These are phyloP conservation scores for Platismatia glauca DNA, from an alignment of 495 filamentous ascomycete species.

Conservation along the genomic window DNA sequence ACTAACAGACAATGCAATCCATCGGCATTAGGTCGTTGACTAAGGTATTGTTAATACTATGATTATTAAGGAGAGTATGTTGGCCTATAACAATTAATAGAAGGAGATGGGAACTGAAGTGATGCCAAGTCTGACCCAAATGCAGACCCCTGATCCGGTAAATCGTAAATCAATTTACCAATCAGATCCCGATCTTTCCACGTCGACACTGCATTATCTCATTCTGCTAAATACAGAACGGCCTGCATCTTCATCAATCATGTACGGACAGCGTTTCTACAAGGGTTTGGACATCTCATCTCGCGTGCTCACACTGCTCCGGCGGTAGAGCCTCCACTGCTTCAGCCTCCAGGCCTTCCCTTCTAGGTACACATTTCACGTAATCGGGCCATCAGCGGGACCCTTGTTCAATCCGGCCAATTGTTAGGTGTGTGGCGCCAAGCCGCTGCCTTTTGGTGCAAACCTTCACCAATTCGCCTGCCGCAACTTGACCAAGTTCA, in stretches of 20 bases:
- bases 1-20: neutral
- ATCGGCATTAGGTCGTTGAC: neutral
- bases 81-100: too few relatives aligned
- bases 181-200: neutral
- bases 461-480: neutral
- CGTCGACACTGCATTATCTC: neutral
- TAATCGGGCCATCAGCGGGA: neutral
- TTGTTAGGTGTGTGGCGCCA: neutral
- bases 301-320: neutral
- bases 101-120: neutral
- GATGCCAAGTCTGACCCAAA: neutral
- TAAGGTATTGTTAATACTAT: too few relatives aligned
- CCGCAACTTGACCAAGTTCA: neutral
- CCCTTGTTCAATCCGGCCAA: neutral
- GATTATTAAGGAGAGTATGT: too few relatives aligned
- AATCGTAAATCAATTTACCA: neutral
- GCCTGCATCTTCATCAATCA: neutral
- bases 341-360: too few relatives aligned
- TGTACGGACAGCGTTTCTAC: neutral
- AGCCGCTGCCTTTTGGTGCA: neutral
- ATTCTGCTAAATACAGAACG: neutral
- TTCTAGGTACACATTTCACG: neutral
- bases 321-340: too few relatives aligned
- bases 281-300: neutral
- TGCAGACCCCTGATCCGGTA: neutral